A percentile compares a stretch with the other conserved stretches of the same genome.
Evolutionary conservation across 148 eudicot genomes (phyloP).

Genomic region (Vaccinium myrtillus): DNA sequence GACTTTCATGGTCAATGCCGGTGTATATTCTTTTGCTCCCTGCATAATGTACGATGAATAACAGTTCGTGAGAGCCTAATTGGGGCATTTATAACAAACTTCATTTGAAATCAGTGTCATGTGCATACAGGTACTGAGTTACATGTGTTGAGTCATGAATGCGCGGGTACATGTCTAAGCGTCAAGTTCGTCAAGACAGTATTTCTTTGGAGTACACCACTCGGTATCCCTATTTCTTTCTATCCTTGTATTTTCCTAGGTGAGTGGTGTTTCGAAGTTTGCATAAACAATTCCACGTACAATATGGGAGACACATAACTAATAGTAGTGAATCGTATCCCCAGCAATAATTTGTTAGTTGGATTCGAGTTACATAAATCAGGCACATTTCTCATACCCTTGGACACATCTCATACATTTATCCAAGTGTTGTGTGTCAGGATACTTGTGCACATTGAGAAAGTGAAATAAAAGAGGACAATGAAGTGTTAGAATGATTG

Average conservation of each 20-base stretch:
- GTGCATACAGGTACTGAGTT: neutral
- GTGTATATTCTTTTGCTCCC: constrained; percentile 64
- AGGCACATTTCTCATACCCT: neutral
- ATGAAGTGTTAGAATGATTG: neutral
- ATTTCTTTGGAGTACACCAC: neutral
- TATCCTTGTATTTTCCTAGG: neutral
- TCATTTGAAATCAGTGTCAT: neutral
- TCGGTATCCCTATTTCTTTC: neutral
- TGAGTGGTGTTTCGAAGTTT: neutral
- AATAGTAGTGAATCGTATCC: neutral
- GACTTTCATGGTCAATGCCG: constrained; percentile 53
- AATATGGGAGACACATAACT: neutral
- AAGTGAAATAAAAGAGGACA: neutral
- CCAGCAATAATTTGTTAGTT: neutral
- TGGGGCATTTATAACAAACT: neutral
- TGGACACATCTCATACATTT: neutral
- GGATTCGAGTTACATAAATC: neutral
- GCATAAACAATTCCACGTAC: neutral
- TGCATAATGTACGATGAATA: constrained; percentile 22
- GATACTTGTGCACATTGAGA: neutral
- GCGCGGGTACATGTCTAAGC: neutral
- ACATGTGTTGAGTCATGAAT: neutral
- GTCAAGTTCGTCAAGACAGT: neutral
- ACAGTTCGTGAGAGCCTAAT: neutral
- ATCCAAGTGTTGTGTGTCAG: neutral